These are phyloP conservation scores for Rehmannia glutinosa DNA, from an alignment of 257 asterid species.

Conservation along the genomic window DNA sequence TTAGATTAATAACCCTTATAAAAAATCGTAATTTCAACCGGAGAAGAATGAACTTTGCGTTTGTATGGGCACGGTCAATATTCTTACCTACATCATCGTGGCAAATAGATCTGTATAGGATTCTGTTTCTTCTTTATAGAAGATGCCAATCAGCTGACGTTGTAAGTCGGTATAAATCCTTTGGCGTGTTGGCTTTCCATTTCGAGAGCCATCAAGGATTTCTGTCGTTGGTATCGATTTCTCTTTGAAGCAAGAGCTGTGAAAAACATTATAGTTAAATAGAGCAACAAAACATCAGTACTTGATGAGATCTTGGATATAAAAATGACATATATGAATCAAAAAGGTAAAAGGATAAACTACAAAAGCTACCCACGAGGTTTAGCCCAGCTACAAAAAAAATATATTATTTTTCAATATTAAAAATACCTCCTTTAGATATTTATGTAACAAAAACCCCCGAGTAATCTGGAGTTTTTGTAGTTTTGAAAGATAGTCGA, in stretches of 20 bases:
- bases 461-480: too few relatives aligned
- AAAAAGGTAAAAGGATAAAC: too few relatives aligned
- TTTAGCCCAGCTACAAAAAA: too few relatives aligned
- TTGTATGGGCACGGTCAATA: slow-evolving; percentile 23
- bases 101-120: slow-evolving; percentile 19
- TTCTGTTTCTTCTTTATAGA: background rate
- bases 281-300: background rate
- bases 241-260: slow-evolving; percentile 90
- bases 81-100: slow-evolving; percentile 23
- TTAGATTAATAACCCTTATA: too few relatives aligned
- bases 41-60: slow-evolving; percentile 4
- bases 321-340: background rate
- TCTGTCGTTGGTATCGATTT: slow-evolving; percentile 80
- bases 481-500: too few relatives aligned
- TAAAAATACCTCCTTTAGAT: too few relatives aligned
- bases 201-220: slow-evolving; percentile 81
- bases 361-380: too few relatives aligned
- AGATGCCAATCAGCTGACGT: slow-evolving; percentile 38
- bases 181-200: slow-evolving; percentile 99
- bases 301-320: too few relatives aligned
- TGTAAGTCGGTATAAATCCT: slow-evolving; percentile 80
- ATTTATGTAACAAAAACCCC: too few relatives aligned
- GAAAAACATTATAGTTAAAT: background rate
- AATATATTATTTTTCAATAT: too few relatives aligned
- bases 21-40: too few relatives aligned